These are phyloP conservation scores for Capronia epimyces DNA, from an alignment of 2,329 filamentous ascomycete species.

Conservation along the genomic window DNA sequence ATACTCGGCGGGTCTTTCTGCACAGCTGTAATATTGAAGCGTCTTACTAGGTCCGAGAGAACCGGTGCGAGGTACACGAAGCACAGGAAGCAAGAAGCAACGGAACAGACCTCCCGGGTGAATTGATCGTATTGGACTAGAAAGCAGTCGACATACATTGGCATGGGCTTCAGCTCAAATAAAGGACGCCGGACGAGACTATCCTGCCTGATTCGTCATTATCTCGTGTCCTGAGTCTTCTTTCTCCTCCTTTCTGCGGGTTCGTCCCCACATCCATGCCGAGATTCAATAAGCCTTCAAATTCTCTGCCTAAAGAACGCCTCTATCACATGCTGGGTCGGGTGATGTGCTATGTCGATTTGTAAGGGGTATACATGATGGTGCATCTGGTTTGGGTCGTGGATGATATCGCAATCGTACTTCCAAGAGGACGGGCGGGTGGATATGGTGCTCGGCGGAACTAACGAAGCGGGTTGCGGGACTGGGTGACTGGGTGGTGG, in stretches of 20 bases:
- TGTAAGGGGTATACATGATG: constrained; percentile 28
- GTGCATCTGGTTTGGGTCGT: constrained; percentile 30
- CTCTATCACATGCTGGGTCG: constrained; percentile 25
- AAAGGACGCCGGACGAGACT: constrained; percentile 12
- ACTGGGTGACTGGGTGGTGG: constrained; percentile 32
- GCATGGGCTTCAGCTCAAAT: constrained; percentile 12
- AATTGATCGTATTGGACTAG: constrained; percentile 21
- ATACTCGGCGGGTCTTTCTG: no score
- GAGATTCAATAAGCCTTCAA: constrained; percentile 3
- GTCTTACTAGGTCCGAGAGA: no score
- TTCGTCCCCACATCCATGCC: constrained; percentile 8
- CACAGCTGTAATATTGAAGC: no score
- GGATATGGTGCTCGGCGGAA: background rate
- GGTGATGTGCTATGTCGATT: constrained; percentile 20
- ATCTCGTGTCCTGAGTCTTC: background rate
- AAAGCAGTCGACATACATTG: constrained; percentile 21
- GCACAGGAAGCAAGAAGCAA: constrained; percentile 13
- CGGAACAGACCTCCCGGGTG: constrained; percentile 3
- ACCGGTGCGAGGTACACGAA: no score
- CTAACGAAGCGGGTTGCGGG: background rate
- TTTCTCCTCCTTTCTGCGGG: constrained; percentile 4
- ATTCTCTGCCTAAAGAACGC: constrained; percentile 19
- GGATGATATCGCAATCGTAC: constrained; percentile 30
- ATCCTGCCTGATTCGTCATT: constrained; percentile 14
- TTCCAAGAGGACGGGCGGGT: background rate